These are phyloP conservation scores for Torulaspora franciscae DNA, from an alignment of 805 yeast species.

Conservation along the genomic window DNA sequence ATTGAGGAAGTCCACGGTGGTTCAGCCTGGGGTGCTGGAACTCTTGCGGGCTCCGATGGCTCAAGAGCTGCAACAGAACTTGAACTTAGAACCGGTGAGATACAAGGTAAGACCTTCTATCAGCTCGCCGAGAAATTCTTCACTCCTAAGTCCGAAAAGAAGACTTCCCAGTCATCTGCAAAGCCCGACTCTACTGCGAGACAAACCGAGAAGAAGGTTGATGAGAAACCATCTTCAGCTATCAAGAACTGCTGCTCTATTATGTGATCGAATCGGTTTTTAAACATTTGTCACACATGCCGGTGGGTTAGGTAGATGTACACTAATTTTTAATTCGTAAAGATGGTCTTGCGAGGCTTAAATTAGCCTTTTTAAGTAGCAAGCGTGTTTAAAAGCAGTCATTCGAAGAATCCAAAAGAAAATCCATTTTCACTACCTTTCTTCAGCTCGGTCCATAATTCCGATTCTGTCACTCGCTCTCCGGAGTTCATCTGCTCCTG, in stretches of 20 bases:
- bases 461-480: conserved; percentile 39
- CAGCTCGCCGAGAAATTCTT: conserved; percentile 38
- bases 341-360: background rate
- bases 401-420: conserved; percentile 5
- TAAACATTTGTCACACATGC: background rate
- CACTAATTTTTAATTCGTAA: background rate
- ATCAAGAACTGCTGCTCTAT: conserved; percentile 13
- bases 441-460: conserved; percentile 50
- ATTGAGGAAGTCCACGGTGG: conserved; percentile 72
- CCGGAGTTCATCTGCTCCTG: conserved; percentile 34
- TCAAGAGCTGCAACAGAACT: conserved; percentile 59
- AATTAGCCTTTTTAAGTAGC: background rate
- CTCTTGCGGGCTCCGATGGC: conserved; percentile 71
- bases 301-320: conserved; percentile 2
- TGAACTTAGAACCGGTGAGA: conserved; percentile 58
- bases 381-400: background rate
- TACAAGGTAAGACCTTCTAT: conserved; percentile 66
- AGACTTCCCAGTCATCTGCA: conserved; percentile 1
- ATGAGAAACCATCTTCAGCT: conserved; percentile 3
- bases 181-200: conserved; percentile 3
- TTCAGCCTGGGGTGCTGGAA: conserved; percentile 85
- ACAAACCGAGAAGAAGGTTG: conserved; percentile 5
- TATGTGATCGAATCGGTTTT: conserved; percentile 7
- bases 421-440: conserved; percentile 5
- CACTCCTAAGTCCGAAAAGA: conserved; percentile 4